phyloP scores from a whole-genome alignment of 2,329 filamentous ascomycete genomes.

The Teratosphaeria viscida region DNA sequence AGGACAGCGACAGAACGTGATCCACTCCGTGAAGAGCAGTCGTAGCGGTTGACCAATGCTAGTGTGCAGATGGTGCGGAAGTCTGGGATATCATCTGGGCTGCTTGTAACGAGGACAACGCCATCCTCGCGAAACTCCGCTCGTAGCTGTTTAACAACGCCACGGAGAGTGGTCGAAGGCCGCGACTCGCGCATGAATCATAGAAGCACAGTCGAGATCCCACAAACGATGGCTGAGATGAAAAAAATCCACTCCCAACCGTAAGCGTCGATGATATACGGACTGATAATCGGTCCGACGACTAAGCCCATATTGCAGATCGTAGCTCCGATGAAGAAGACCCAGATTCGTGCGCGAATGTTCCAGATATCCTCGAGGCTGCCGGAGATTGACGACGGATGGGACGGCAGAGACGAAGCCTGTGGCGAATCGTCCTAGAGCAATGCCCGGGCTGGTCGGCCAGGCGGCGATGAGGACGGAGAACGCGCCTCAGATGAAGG shows the following conservation, averaged over 20 bases:
- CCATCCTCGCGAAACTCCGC: conserved; percentile 23
- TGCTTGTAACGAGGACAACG: neutral
- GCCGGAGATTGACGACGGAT: conserved; percentile 37
- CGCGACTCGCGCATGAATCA: conserved; percentile 33
- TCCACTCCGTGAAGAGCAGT: neutral
- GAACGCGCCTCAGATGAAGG: neutral
- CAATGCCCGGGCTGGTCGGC: neutral
- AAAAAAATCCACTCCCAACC: neutral
- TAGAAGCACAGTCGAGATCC: conserved; percentile 25
- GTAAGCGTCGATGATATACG: neutral
- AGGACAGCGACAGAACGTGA: conserved; percentile 24
- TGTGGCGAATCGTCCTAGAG: conserved; percentile 32
- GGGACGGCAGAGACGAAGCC: conserved; percentile 40
- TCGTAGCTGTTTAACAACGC: conserved; percentile 15
- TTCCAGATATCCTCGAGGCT: conserved; percentile 43
- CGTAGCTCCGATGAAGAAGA: conserved; percentile 12
- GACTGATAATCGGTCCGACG: neutral
- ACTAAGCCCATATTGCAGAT: neutral
- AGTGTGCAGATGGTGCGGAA: neutral
- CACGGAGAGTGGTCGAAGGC: conserved; percentile 32
- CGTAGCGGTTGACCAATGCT: neutral
- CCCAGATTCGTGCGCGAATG: conserved; percentile 34
- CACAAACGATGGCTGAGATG: neutral
- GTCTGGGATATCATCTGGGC: neutral
- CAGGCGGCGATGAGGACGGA: neutral